Base-by-base conservation (phyloP, 179 eudicot species). In the Carnegiea gigantea region DNA sequence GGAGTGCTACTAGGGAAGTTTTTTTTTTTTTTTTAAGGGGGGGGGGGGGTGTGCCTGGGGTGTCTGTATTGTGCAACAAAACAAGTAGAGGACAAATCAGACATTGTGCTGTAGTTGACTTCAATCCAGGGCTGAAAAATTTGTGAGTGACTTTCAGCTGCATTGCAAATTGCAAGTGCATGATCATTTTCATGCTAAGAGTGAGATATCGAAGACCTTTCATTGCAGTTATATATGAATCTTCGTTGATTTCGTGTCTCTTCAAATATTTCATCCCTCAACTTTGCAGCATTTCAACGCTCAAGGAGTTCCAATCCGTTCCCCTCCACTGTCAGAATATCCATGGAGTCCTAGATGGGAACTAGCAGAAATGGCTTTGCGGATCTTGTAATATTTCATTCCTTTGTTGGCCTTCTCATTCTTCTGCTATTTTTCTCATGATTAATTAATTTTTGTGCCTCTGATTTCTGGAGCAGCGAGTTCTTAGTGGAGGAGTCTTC, bases 291-390 rank as follows among this genome's bases (percentile, higher is more conserved):
- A 95, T 85, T 95, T 92, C 75, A 89, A 85, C 73, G 76, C 86
- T 33, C 88, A 87, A 40, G 88, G 92, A 44, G 84, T 73, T 28
- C 96, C 98, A 20, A 82, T 93, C 76, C 90, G 87, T 79, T 93
- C 97, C 14, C 81, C 87, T 12, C 60, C 80, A 57, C 24, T 91
- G 80, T 80, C 92, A 3, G 95, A 90, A 17, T 92, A 90, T 76
- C 97, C 98, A 64, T 95, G 97, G 97, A 95, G 98, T 84, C 97
- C 98, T n/a, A 86, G 98, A 88, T 95, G 98, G 97, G 97, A 92
- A 71, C 81, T 85, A 44, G 80, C 92, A 30, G 88, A 86, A 84
- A 92, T 93, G 98, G 97, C 92, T 73, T 92, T 88, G 46, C 84
- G 98, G 46, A 87, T 93, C 68, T 93, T 86, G 98, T 95, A 91